Percentiles rank a stretch among this genome's conserved stretches.
These are phyloP conservation scores for Tolypocladium endophyticum DNA, from an alignment of 2,329 filamentous ascomycete species.

Conservation along the genomic window DNA sequence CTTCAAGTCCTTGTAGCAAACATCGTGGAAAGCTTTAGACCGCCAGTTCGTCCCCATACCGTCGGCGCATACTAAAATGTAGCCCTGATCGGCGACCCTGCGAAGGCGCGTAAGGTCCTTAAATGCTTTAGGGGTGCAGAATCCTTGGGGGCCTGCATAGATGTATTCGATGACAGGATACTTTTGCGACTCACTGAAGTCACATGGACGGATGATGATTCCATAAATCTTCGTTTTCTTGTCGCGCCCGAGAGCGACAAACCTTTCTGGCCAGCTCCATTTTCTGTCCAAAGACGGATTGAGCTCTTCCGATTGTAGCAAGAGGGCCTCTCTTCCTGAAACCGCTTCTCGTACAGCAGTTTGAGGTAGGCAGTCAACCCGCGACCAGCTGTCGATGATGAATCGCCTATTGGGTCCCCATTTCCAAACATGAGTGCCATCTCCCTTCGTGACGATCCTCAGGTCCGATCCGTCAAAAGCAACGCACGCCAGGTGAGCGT, in stretches of 20 bases:
- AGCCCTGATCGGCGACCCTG: constrained; percentile 16
- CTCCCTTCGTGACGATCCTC: constrained; percentile 12
- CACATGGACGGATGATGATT: constrained; percentile 13
- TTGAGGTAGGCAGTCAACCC: constrained; percentile 12
- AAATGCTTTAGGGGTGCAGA: constrained; percentile 14
- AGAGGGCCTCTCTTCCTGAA: not conserved
- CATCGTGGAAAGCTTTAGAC: constrained; percentile 17
- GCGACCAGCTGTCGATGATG: constrained; percentile 14
- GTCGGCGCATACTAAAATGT: constrained; percentile 17
- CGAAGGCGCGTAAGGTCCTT: constrained; percentile 6
- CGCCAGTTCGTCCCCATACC: constrained; percentile 22
- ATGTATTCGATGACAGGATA: constrained; percentile 18
- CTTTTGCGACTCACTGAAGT: constrained; percentile 12
- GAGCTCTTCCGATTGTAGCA: not conserved
- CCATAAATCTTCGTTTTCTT: constrained; percentile 14
- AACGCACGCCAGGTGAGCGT: constrained; percentile 12
- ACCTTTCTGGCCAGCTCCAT: constrained; percentile 10
- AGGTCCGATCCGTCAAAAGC: constrained; percentile 16
- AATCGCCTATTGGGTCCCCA: constrained; percentile 11
- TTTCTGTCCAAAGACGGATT: not conserved
- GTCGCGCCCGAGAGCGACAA: constrained; percentile 14
- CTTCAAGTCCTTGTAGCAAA: constrained; percentile 17
- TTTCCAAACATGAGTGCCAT: constrained; percentile 15
- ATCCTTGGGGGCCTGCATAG: constrained; percentile 16
- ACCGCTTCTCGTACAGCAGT: constrained; percentile 7